Percentiles rank a stretch among this genome's conserved stretches.
Evolutionary conservation across 139 green algal species (phyloP).

Genomic region (Helicosporidium sp.): DNA sequence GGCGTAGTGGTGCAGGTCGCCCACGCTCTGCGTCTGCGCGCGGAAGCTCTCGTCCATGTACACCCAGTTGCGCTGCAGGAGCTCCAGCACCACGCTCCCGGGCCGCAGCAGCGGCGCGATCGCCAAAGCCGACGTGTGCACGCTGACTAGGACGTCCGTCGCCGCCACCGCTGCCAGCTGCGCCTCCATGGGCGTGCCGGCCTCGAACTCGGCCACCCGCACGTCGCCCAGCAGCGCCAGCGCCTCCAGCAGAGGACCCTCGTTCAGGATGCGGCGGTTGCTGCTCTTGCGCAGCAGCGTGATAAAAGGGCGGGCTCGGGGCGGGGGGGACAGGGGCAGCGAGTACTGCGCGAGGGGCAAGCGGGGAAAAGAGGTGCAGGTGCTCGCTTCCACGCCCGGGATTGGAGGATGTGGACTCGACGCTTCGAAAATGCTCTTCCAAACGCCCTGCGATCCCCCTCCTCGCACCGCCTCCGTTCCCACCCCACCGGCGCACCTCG

Average conservation of each 20-base stretch:
- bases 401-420: no score
- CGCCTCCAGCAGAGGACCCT: constrained; percentile 29
- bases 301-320: constrained; percentile 32
- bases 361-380: background rate
- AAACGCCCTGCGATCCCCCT: background rate
- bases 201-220: constrained; percentile 33
- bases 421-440: no score
- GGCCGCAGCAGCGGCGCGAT: constrained; percentile 62
- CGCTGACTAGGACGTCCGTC: constrained; percentile 50
- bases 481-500: no score
- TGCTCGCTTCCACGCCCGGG: no score
- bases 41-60: constrained; percentile 45
- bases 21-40: constrained; percentile 49
- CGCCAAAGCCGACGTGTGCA: constrained; percentile 67
- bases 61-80: constrained; percentile 70
- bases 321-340: constrained; percentile 7
- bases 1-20: constrained; percentile 72
- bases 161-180: constrained; percentile 54
- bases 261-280: constrained; percentile 67
- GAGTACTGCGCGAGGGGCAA: constrained; percentile 8
- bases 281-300: constrained; percentile 60
- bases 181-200: constrained; percentile 32
- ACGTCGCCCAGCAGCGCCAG: constrained; percentile 38
- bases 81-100: constrained; percentile 49
- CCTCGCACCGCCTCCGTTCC: background rate